Percentiles rank a stretch among this genome's conserved stretches.
Evolutionary conservation across 441 rosid genomes (phyloP).

Genomic region (Metrosideros polymorpha): DNA sequence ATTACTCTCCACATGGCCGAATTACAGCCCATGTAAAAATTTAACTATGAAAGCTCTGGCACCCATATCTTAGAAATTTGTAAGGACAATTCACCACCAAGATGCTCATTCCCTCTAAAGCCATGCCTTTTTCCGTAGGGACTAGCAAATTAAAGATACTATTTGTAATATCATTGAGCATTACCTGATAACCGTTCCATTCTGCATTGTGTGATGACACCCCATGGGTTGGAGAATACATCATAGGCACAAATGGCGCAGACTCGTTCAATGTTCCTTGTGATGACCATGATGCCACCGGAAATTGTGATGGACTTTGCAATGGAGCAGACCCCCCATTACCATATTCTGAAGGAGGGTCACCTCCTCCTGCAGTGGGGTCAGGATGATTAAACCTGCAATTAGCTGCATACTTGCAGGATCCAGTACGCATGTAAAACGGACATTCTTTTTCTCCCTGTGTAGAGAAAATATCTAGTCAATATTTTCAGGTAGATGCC

Average conservation of each 20-base stretch:
- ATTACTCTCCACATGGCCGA: not conserved
- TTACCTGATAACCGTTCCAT: slow-evolving; percentile 84
- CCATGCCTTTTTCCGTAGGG: not conserved
- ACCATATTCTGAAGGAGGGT: slow-evolving; percentile 33
- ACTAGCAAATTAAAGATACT: not conserved
- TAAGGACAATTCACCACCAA: not conserved
- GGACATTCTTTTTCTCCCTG: slow-evolving; percentile 88
- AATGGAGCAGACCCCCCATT: slow-evolving; percentile 51
- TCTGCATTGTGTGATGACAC: slow-evolving; percentile 44
- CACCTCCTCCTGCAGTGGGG: slow-evolving; percentile 44
- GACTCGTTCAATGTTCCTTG: slow-evolving; percentile 43
- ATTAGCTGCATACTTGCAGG: slow-evolving; percentile 80
- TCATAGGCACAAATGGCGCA: slow-evolving; percentile 42
- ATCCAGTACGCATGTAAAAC: slow-evolving; percentile 88
- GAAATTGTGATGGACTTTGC: slow-evolving; percentile 36
- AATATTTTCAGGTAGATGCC: not conserved
- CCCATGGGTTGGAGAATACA: slow-evolving; percentile 51
- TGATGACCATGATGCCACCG: slow-evolving; percentile 56
- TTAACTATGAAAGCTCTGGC: not conserved
- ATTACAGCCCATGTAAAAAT: not conserved
- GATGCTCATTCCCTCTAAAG: not conserved
- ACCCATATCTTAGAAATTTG: not conserved
- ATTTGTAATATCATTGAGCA: not conserved
- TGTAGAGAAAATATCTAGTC: not conserved
- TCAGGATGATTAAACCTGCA: slow-evolving; percentile 95